Conservation (phyloP, 2,329 filamentous ascomycete genomes). For the Chaetomium olivaceum region DNA sequence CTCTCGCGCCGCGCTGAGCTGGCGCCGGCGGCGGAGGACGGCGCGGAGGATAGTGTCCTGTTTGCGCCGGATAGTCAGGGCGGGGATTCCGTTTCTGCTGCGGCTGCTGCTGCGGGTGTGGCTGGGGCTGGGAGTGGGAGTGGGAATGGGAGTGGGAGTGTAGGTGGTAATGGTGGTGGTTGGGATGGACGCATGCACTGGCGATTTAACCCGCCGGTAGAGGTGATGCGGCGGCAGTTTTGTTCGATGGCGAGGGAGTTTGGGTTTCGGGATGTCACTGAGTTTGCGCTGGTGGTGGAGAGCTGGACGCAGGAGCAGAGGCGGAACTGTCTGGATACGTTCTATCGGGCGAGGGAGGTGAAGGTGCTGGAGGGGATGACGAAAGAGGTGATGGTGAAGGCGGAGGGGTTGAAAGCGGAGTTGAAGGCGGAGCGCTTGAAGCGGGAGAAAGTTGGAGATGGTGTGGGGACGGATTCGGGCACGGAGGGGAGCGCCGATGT, state of each 20-base stretch:
- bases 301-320: constrained; percentile 84
- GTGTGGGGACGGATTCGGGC: not conserved
- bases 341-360: constrained; percentile 70
- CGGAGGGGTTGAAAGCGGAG: constrained; percentile 5
- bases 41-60: constrained; percentile 48
- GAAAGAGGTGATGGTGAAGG: constrained; percentile 31
- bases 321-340: constrained; percentile 73
- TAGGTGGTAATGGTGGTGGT: too few relatives aligned
- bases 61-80: constrained; percentile 55
- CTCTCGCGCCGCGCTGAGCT: constrained; percentile 76
- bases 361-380: constrained; percentile 43
- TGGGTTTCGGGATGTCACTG: constrained; percentile 72
- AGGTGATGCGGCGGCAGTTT: constrained; percentile 79
- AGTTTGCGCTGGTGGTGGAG: constrained; percentile 90
- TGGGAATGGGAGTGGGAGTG: too few relatives aligned
- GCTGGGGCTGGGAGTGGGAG: too few relatives aligned
- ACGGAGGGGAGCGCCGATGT: constrained; percentile 3
- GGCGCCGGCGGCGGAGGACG: constrained; percentile 42
- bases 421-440: constrained; percentile 21
- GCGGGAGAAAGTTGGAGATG: constrained; percentile 18
- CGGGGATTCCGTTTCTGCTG: constrained; percentile 24
- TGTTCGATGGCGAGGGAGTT: constrained; percentile 83
- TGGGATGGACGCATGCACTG: constrained; percentile 41
- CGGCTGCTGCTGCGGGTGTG: too few relatives aligned
- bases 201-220: constrained; percentile 70